Conservation (phyloP, 129 eudicot species). For the Lonicera japonica region DNA sequence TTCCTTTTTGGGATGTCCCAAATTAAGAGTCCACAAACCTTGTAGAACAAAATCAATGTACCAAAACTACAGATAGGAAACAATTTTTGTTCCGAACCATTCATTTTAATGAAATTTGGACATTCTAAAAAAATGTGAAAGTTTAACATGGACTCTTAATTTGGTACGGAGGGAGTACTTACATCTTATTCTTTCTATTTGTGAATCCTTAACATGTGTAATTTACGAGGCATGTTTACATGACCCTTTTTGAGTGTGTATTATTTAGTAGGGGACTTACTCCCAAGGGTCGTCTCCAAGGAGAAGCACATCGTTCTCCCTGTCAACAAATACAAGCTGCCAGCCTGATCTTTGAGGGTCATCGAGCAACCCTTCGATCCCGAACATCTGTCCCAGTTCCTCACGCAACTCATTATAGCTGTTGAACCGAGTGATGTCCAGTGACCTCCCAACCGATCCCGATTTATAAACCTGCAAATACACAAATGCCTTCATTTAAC, state of each 20-base stretch:
- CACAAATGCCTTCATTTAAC: neutral
- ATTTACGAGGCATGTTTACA: too few species aligned
- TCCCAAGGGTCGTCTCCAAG: constrained; percentile 99
- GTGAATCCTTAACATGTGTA: too few species aligned
- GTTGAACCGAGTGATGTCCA: constrained; percentile 94
- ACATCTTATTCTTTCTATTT: too few species aligned
- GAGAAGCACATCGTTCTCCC: constrained; percentile 99
- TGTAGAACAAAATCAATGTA: too few species aligned
- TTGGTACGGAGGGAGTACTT: too few species aligned
- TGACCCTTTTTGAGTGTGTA: neutral
- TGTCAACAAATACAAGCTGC: constrained; percentile 99
- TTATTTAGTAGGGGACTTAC: constrained; percentile 36
- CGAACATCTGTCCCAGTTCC: constrained; percentile 96
- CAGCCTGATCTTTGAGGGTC: constrained; percentile 99
- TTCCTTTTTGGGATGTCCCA: too few species aligned
- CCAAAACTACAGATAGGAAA: too few species aligned
- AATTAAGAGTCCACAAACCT: too few species aligned
- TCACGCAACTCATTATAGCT: constrained; percentile 88
- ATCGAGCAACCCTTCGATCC: constrained; percentile 82
- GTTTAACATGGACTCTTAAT: too few species aligned
- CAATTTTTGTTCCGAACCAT: too few species aligned
- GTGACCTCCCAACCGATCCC: constrained; percentile 92
- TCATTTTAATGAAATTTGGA: too few species aligned
- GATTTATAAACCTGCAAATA: constrained; percentile 78
- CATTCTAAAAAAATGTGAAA: too few species aligned